Evolutionary conservation across 495 filamentous ascomycete species (phyloP), one percentile per base, ranked within the genome.

Genomic region (Penicillium lagena): DNA sequence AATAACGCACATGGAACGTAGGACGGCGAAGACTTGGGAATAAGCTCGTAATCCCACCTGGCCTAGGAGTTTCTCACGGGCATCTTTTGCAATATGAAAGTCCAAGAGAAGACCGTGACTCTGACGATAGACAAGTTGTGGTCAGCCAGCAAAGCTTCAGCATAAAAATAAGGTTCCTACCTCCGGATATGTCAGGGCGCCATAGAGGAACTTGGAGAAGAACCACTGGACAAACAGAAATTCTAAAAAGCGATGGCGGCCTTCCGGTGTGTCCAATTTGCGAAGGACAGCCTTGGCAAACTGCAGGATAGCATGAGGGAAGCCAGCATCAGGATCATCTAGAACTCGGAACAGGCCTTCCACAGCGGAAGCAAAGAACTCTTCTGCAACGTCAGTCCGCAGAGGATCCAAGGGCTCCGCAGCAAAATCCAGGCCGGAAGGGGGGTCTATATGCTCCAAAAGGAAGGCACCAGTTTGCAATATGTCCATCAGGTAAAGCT

Each of bases 381-480:
- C 89, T 58, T 95, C 89, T 29, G 85, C 83, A 13, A 84, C 82
- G 56, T 90, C 85, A 36, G 79, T 80, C 55, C 87, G 81, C 29
- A 86, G 64, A 37, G 87, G 86, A 53, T 87, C 80, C 46, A 79
- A 71, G 22, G 68, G 58, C 38, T 77, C 73, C 37, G 65, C 56
- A 47, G 63, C 59, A 60, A 62, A 61, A 22, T 55, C 58, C 51
- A 66, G 44, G n/a, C 65, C 62, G 39, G 66, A 49, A 45, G 51
- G 71, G 47, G 60, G 66, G 56, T 67, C 89, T 83, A 67, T 86
- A 78, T 60, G 83, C 74, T 96, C 89, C 61, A 96, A 72, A 43
- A 98, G 68, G 58, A 96, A 96, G 22, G 87, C 82, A 46, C 93
- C 93, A 56, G 90, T 86, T 65, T 95, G 87, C 13, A 98, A 77